Evolutionary conservation across 345 rosid species (phyloP).

Genomic region (Lepidium aucheri): DNA sequence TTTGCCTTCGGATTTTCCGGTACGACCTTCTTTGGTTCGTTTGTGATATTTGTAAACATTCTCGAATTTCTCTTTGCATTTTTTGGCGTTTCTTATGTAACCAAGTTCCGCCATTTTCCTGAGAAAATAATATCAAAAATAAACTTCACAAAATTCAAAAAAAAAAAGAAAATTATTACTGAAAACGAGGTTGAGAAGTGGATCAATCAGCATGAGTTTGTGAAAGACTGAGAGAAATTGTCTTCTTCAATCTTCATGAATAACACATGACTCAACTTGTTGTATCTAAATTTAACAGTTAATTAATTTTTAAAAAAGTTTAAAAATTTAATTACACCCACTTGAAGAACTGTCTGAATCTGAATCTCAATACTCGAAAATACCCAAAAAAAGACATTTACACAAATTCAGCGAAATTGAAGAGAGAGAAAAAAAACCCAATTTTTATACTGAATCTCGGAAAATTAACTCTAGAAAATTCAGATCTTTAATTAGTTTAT

Average conservation of each 20-base stretch:
- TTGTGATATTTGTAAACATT: conserved; percentile 88
- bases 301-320: neutral
- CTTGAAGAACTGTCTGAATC: conserved; percentile 20
- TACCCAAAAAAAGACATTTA: neutral
- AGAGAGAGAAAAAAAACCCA: neutral
- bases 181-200: conserved; percentile 8
- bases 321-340: neutral
- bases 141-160: neutral
- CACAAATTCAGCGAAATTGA: neutral
- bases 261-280: conserved; percentile 31
- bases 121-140: neutral
- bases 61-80: conserved; percentile 94
- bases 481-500: conserved; percentile 14
- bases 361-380: conserved; percentile 14
- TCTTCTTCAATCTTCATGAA: conserved; percentile 10
- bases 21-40: conserved; percentile 78
- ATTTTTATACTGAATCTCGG: neutral
- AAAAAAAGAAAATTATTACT: neutral
- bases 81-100: conserved; percentile 65
- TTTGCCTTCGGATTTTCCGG: conserved; percentile 61
- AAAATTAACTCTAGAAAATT: neutral
- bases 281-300: conserved; percentile 6
- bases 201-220: conserved; percentile 21
- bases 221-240: neutral
- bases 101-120: conserved; percentile 82